Conservation (phyloP, 805 yeast species). For the Naumovozyma castellii region DNA sequence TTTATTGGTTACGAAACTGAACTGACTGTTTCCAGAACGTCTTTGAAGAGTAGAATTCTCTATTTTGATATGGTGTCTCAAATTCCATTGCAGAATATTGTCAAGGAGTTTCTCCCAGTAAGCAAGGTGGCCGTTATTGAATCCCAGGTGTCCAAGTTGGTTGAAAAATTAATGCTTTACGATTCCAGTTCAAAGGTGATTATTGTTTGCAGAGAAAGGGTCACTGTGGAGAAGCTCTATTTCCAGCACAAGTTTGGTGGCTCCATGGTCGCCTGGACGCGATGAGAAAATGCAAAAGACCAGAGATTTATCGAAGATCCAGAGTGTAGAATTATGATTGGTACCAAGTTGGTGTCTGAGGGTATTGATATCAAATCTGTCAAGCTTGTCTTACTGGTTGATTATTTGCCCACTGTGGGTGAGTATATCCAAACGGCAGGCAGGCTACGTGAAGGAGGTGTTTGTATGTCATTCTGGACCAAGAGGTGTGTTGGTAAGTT, state of each 20-base stretch:
- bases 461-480: neutral
- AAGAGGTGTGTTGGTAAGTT: neutral
- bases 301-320: neutral
- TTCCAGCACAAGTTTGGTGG: neutral
- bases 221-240: neutral
- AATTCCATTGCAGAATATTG: neutral
- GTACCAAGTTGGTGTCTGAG: conserved; percentile 1
- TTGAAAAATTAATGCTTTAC: neutral
- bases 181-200: neutral
- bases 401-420: neutral
- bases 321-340: neutral
- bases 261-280: neutral
- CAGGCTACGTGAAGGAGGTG: neutral
- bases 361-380: conserved; percentile 1
- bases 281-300: neutral
- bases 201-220: neutral
- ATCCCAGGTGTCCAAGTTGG: neutral
- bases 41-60: neutral
- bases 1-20: neutral
- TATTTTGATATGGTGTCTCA: neutral
- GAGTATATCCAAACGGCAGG: conserved; percentile 1
- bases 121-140: neutral
- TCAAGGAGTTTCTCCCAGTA: neutral
- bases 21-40: neutral
- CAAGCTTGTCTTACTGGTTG: neutral